Base-by-base conservation (phyloP, 805 yeast species). In the Saccharomyces jurei region DNA sequence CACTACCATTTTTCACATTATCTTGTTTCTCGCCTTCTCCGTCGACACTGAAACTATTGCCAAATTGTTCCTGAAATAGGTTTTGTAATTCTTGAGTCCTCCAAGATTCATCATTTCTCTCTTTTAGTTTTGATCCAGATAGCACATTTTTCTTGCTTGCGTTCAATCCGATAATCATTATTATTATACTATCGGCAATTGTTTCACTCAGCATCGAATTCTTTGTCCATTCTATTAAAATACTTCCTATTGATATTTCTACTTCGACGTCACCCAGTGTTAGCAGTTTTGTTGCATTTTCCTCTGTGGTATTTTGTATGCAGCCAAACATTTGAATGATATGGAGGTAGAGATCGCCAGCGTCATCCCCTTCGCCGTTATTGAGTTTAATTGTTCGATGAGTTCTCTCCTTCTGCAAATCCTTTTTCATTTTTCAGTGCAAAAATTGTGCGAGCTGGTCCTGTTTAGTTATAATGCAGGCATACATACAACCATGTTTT, bases 21-120 rank as follows among this genome's bases (percentile, higher is more conserved):
- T 53, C 50, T 17, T 56, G 50, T n/a, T 53, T 49, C 11, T 54
- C 46, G 10, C 54, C 46, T 32, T 50, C 41, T 4, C 26, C 17
- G 8, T 54, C 46, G 22, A 50, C 36, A 0, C 66, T 60, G 54
- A 86, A 79, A 0, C 88, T 70, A 41, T 84, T 87, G 13, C 97
- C 97, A 71, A 91, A 91, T 64, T 91, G 98, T 0, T 91, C 89
- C 49, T 75, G 72, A 47, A 92, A 71, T 49, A 91, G 72, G 6
- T 81, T 73, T 4, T 78, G 65, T 9, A 90, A 78, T 52, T 87
- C 75, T 14, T 71, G 70, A 6, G 80, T 65, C 56, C 82, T 70
- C 51, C 69, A 63, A 4, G 52, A 46, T n/a, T 58, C 55, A 21
- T 54, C 54, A 22, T 60, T 57, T 14, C 52, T 58, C 26, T 58